Percentiles rank a stretch among this genome's conserved stretches.
These are phyloP conservation scores for Carpinus fangiana DNA, from an alignment of 306 rosid species.

Conservation along the genomic window DNA sequence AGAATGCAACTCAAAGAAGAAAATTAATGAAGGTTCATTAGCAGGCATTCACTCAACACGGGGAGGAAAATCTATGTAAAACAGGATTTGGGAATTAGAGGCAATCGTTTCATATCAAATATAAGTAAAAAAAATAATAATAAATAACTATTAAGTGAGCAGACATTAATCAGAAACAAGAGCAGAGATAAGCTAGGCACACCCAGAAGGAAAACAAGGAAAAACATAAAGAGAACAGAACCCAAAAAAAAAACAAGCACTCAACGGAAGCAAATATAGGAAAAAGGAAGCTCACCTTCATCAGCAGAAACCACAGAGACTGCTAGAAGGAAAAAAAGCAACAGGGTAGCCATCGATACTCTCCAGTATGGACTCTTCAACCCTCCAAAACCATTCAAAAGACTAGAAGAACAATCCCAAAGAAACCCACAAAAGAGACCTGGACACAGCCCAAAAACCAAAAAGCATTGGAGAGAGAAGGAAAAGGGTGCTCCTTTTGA, in stretches of 20 bases:
- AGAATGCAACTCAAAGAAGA: conserved; percentile 14
- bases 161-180: background rate
- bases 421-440: conserved; percentile 29
- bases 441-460: background rate
- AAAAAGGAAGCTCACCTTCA: conserved; percentile 43
- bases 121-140: background rate
- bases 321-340: conserved; percentile 43
- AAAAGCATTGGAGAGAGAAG: conserved; percentile 28
- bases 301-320: conserved; percentile 54
- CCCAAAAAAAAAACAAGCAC: background rate
- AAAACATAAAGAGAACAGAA: background rate
- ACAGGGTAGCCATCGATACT: conserved; percentile 48
- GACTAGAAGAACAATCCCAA: conserved; percentile 21
- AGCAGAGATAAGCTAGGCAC: conserved; percentile 1
- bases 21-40: background rate
- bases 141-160: background rate
- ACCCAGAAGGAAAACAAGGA: conserved; percentile 4
- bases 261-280: background rate
- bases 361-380: conserved; percentile 8
- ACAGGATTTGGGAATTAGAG: background rate
- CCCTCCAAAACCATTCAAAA: conserved; percentile 26
- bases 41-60: background rate
- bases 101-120: background rate
- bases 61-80: background rate
- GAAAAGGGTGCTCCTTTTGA: conserved; percentile 48